Evolutionary conservation across 768 basidiomycete species (phyloP), one percentile per base, ranked within the genome.

Genomic region (Hericium erinaceus): DNA sequence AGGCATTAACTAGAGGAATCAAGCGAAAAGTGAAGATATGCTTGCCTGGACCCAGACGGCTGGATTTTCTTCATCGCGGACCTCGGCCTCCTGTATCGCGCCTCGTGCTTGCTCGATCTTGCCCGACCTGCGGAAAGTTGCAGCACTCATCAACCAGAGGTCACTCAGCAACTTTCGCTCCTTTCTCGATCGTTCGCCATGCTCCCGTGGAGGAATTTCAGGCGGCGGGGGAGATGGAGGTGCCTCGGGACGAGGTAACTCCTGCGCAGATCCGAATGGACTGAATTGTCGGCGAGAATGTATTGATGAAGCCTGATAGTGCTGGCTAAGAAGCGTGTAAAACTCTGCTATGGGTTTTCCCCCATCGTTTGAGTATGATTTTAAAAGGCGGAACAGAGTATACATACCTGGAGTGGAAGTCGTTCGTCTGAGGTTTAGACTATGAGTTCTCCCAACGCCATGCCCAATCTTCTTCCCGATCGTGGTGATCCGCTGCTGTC

Each of bases 71-170:
- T 91, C 87, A 67, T 95, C 92, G 61, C 82, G 78, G 3, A 87
- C 84, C 68, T 99, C 95, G 0, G 95, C 97, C 70, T 99, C 95
- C 67, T 93, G 92, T 48, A 98, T 93, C 2, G 95, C 87, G 11
- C 84, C 95, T 53, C 84, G 83, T 0, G 90, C 85, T 64, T 98
- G 92, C 58, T 97, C 95, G 55, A 91, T 80, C 73, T 93, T 93
- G 11, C 91, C 91, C 56, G 89, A 73, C 58, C 97, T 75, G 49
- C 97, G 77, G 74, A 98, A 98, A 0, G 92, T 97, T 15, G 97
- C 93, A 0, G 95, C 92, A 7, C 87, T 89, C 80, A 92, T 91
- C 5, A 97, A 72, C 97, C 97, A 99, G 7, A 98, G 72, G 63
- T 92, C 84, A 58, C 87, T 89, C 58, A 97, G 73, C 28, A 97